Percentiles rank a stretch among this genome's conserved stretches.
Conservation (phyloP, 2,329 filamentous ascomycete genomes). For the Apiospora pterosperma region DNA sequence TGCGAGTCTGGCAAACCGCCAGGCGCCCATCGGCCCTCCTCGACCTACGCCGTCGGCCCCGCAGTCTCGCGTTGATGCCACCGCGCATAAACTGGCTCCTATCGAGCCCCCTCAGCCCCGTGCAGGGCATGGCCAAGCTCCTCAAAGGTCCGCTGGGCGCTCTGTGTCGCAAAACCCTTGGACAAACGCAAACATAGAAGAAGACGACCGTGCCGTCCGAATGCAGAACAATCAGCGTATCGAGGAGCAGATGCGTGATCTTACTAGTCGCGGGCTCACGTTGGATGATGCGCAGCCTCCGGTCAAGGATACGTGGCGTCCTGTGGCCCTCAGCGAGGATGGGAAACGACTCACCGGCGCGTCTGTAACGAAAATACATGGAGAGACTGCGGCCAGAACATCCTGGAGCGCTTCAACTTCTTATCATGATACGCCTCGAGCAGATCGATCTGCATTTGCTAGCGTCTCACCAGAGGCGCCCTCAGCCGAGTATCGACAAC, state of each 20-base stretch:
- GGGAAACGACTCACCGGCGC: constrained; percentile 31
- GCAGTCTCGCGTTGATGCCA: constrained; percentile 13
- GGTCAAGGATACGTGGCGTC: constrained; percentile 55
- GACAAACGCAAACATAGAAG: constrained; percentile 18
- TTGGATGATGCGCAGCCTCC: constrained; percentile 42
- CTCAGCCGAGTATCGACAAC: constrained; percentile 13
- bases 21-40: constrained; percentile 42
- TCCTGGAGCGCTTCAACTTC: background rate
- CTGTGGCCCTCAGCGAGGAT: constrained; percentile 32
- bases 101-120: constrained; percentile 23
- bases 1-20: constrained; percentile 31
- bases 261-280: constrained; percentile 41
- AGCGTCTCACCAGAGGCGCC: background rate
- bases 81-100: constrained; percentile 21
- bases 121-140: constrained; percentile 6
- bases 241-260: constrained; percentile 39
- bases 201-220: constrained; percentile 41
- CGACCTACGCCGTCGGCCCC: constrained; percentile 18
- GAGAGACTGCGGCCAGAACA: background rate
- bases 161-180: constrained; percentile 16
- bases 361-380: constrained; percentile 13
- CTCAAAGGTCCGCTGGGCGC: constrained; percentile 3
- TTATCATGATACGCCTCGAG: background rate
- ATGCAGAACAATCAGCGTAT: constrained; percentile 35
- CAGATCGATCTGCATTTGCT: background rate